A percentile compares a stretch with the other conserved stretches of the same genome.
Evolutionary conservation across 1,139 yeast species (phyloP).

Genomic region (Protomyces lactucae-debilis): DNA sequence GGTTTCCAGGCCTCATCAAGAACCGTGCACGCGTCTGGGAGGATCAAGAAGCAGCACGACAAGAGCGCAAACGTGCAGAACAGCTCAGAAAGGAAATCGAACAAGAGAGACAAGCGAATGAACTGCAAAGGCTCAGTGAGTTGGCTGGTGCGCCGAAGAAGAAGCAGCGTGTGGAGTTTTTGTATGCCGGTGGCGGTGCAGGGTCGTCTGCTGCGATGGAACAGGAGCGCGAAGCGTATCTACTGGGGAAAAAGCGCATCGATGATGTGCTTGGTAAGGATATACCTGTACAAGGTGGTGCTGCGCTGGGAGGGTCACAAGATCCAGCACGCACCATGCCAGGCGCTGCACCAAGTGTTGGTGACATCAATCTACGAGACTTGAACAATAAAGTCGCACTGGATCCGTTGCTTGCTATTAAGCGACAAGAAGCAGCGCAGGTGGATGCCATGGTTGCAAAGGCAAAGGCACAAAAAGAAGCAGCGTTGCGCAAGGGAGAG

Average conservation of each 20-base stretch:
- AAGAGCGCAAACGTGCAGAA: conserved; percentile 62
- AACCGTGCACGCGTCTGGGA: conserved; percentile 86
- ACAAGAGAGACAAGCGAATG: conserved; percentile 59
- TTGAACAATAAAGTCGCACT: conserved; percentile 40
- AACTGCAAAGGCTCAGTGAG: conserved; percentile 53
- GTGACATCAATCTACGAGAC: conserved; percentile 34
- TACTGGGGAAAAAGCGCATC: conserved; percentile 50
- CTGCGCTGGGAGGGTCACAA: conserved; percentile 29
- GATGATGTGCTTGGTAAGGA: conserved; percentile 38
- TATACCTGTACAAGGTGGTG: conserved; percentile 22
- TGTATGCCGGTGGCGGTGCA: conserved; percentile 56
- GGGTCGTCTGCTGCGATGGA: conserved; percentile 35
- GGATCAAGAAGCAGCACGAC: conserved; percentile 69
- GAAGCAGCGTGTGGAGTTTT: conserved; percentile 67
- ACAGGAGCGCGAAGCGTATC: conserved; percentile 45
- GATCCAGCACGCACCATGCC: conserved; percentile 34
- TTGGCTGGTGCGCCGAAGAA: conserved; percentile 46
- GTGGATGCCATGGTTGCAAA: conserved; percentile 29
- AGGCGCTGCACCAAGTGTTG: conserved; percentile 25
- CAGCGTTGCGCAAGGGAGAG: conserved; percentile 22
- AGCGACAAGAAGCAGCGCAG: conserved; percentile 42
- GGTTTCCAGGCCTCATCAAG: conserved; percentile 51
- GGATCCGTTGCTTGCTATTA: conserved; percentile 56
- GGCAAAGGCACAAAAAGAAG: conserved; percentile 30
- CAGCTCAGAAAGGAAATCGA: conserved; percentile 62